These are phyloP conservation scores for Fraxinus floribunda DNA, from an alignment of 305 asterid genomes.

Conservation along the genomic window DNA sequence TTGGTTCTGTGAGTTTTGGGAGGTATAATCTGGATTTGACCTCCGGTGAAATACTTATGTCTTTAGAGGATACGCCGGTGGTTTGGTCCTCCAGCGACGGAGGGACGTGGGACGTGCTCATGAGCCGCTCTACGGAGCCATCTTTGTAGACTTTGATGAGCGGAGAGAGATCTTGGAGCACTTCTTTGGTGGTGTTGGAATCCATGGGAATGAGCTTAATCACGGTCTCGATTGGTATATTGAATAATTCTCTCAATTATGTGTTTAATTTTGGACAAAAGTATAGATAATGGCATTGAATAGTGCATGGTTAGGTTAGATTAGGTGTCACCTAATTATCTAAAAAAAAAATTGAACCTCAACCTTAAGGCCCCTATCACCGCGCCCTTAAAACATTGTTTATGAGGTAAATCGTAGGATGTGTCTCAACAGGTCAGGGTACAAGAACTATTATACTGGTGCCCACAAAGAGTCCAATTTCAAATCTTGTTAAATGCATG, in stretches of 20 bases:
- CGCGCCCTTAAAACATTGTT: too few species aligned
- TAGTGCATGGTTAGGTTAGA: not conserved
- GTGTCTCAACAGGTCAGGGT: too few species aligned
- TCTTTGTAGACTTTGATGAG: constrained; percentile 39
- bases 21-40: constrained; percentile 44
- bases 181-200: constrained; percentile 22
- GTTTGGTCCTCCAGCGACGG: constrained; percentile 32
- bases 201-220: constrained; percentile 21
- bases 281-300: not conserved
- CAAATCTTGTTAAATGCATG: too few species aligned
- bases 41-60: constrained; percentile 32
- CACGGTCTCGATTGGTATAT: not conserved
- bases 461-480: too few species aligned
- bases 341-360: too few species aligned
- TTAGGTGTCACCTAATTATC: not conserved
- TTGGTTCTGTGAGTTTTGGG: constrained; percentile 11
- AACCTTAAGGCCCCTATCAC: too few species aligned
- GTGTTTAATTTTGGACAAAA: not conserved
- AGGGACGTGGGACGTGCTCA: constrained; percentile 21
- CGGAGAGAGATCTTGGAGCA: constrained; percentile 39
- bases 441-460: too few species aligned
- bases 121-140: constrained; percentile 45
- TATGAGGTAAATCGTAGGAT: too few species aligned
- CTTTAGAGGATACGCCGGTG: constrained; percentile 49
- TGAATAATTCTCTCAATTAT: not conserved